Evolutionary conservation across 1,139 yeast species (phyloP), one percentile per base, ranked within the genome.

Genomic region (Arxiozyma slooffiae): DNA sequence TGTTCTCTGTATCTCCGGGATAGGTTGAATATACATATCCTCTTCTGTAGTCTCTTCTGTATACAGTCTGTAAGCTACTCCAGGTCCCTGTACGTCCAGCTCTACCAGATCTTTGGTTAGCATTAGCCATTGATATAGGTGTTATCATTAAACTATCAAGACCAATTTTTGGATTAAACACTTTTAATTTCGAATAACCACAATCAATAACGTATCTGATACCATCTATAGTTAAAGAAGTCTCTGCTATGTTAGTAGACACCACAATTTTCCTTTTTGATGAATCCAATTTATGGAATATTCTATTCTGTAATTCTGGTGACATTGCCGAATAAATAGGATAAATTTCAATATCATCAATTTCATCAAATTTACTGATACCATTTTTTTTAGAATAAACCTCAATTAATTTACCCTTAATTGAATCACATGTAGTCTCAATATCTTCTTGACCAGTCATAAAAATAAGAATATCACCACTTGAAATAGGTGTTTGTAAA

Each of bases 361-460:
- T 48, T 30, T 61, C 60, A 11, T 54, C 57, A 41, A 52, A 51
- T 16, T 48, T 48, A 0, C 55, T 21, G 6, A 51, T 45, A 6
- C 58, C 58, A 38, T 48, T 50, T 44, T 58, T 60, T 40, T 61
- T 63, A 42, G 70, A 55, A 48, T 81, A 78, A 47, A 81, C 61
- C 47, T 77, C 69, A 2, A 70, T 66, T 14, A 90, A 64, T 55
- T 80, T 80, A 48, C 85, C 87, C 16, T 72, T 73, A 4, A 90
- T 65, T 7, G 81, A 70, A 41, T 81, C 87, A 60, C 95, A 85
- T 0, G 94, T 82, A 0, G 81, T 78, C 61, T 89, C 96, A 49
- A 92, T 89, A 68, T 92, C 98, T 65, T 90, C 97, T 67, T 90
- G 96, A 52, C 98, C 98, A 0, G 97, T 90, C 95, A 92, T 85